These are phyloP conservation scores for Calendula officinalis DNA, from an alignment of 129 eudicot genomes.

Conservation along the genomic window DNA sequence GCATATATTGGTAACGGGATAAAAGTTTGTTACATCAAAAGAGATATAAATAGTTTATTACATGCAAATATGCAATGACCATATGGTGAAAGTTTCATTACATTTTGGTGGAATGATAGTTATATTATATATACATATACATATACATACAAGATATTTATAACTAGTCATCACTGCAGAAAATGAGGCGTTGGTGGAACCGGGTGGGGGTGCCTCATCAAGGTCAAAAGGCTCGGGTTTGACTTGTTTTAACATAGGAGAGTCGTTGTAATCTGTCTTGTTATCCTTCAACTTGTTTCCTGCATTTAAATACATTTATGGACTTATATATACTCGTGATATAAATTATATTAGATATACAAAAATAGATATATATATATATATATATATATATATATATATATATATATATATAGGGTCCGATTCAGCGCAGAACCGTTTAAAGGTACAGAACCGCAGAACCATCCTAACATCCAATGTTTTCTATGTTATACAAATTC, in stretches of 20 bases:
- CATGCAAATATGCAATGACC: too few species aligned
- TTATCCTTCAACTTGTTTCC: slow-evolving; percentile 3
- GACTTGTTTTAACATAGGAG: slow-evolving; percentile 11
- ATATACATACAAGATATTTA: slow-evolving; percentile 39
- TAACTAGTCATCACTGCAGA: slow-evolving; percentile 36
- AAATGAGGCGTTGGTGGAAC: slow-evolving; percentile 24
- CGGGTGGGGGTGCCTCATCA: slow-evolving; percentile 8
- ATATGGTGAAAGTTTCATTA: too few species aligned
- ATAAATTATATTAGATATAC: neutral
- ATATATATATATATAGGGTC: too few species aligned
- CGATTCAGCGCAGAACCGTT: too few species aligned
- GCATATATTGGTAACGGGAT: too few species aligned
- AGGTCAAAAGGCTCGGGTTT: slow-evolving; percentile 41
- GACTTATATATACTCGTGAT: slow-evolving; percentile 1
- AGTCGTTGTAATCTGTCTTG: slow-evolving; percentile 2
- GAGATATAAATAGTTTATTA: too few species aligned
- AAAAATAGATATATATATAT: too few species aligned
- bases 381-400: too few species aligned
- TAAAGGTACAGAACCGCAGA: too few species aligned
- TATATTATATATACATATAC: neutral
- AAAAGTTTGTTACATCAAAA: too few species aligned
- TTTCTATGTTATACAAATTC: neutral
- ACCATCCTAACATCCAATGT: too few species aligned
- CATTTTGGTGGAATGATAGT: neutral
- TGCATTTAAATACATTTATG: slow-evolving; percentile 16